These are phyloP conservation scores for Trypanosoma platydactyli DNA, from an alignment of 208 protist genomes.

Conservation along the genomic window DNA sequence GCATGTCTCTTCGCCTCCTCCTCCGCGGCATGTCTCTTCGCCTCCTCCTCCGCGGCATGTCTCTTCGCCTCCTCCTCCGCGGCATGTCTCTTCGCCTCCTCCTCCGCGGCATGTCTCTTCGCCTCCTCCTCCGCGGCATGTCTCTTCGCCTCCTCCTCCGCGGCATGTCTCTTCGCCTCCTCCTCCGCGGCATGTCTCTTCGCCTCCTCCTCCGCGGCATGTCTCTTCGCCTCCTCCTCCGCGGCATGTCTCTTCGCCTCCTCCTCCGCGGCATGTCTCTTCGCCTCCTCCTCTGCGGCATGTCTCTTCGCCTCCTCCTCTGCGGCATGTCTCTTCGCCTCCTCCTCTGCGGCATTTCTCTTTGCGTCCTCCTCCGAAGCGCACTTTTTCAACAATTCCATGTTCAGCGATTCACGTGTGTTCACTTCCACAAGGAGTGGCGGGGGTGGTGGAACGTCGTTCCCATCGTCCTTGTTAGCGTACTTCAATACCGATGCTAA, in stretches of 20 bases:
- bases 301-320: constrained; percentile 2
- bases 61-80: too few species aligned
- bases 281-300: too few species aligned
- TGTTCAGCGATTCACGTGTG: background rate
- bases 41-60: background rate
- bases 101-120: background rate
- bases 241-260: too few species aligned
- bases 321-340: background rate
- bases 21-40: constrained; percentile 2
- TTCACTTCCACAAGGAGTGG: constrained; percentile 6
- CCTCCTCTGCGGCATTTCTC: background rate
- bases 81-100: background rate
- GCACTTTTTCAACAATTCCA: background rate
- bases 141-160: too few species aligned
- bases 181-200: too few species aligned
- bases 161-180: too few species aligned
- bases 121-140: background rate
- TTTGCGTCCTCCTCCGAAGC: background rate
- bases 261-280: too few species aligned
- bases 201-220: too few species aligned
- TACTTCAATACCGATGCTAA: constrained; percentile 10
- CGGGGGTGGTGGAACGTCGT: constrained; percentile 23
- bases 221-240: too few species aligned
- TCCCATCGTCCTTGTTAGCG: background rate
- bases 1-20: too few species aligned